Percentiles rank a stretch among this genome's conserved stretches.
phyloP scores from a whole-genome alignment of 192 early-diverging fungal species.

The Phycomyces nitens region DNA sequence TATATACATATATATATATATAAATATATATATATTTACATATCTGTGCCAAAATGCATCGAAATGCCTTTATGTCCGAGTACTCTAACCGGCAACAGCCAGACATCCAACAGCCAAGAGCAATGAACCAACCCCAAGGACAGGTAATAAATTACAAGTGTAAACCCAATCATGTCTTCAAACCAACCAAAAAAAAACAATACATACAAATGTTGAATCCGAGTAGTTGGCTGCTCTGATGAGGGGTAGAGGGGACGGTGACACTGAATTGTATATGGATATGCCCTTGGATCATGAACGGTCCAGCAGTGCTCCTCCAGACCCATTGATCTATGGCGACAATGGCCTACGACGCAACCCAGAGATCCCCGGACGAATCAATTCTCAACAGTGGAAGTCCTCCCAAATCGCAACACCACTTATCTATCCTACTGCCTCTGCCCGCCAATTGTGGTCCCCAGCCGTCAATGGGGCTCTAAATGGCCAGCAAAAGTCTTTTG shows the following conservation, averaged over 20 bases:
- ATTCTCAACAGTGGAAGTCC: neutral
- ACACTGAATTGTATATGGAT: slow-evolving; percentile 11
- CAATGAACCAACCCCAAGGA: slow-evolving; percentile 19
- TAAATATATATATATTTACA: neutral
- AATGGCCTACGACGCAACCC: neutral
- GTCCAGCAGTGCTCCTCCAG: slow-evolving; percentile 19
- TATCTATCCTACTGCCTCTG: slow-evolving; percentile 14
- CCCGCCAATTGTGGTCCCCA: slow-evolving; percentile 22
- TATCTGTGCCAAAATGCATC: slow-evolving; percentile 6
- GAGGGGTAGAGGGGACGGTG: slow-evolving; percentile 16
- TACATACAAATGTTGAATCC: neutral
- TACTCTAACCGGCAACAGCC: slow-evolving; percentile 6
- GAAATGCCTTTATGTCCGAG: slow-evolving; percentile 16
- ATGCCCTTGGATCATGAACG: slow-evolving; percentile 4
- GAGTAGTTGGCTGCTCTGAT: slow-evolving; percentile 19
- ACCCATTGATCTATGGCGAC: slow-evolving; percentile 6
- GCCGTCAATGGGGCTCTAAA: neutral
- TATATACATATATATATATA: slow-evolving; percentile 7
- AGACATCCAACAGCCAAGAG: slow-evolving; percentile 20
- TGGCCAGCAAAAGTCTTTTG: neutral
- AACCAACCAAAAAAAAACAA: neutral
- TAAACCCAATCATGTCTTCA: no score
- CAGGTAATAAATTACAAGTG: no score
- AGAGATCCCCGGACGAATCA: neutral
- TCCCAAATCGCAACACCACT: slow-evolving; percentile 4